Percentiles rank a stretch among this genome's conserved stretches.
Evolutionary conservation across 805 yeast species (phyloP).

Genomic region (Wickerhamiella shivajii): DNA sequence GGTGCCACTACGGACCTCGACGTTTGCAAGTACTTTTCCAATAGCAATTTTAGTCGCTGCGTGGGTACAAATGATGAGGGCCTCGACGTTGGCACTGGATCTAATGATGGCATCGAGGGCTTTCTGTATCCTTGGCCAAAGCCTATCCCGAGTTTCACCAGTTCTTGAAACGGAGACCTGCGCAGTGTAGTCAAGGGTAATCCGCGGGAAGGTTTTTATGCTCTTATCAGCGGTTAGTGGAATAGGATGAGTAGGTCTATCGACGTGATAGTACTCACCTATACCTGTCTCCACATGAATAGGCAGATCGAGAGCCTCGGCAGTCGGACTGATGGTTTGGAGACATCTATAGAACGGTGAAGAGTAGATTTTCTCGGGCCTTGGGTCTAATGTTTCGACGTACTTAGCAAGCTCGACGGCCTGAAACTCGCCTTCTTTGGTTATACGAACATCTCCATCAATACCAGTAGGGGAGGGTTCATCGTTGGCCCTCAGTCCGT

Average conservation of each 20-base stretch:
- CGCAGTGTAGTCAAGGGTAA: slow-evolving; percentile 35
- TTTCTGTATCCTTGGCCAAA: slow-evolving; percentile 42
- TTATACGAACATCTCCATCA: slow-evolving; percentile 76
- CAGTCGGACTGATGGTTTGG: slow-evolving; percentile 62
- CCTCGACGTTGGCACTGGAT: slow-evolving; percentile 39
- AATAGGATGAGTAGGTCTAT: slow-evolving; percentile 49
- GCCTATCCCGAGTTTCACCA: slow-evolving; percentile 68
- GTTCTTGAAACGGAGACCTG: slow-evolving; percentile 42
- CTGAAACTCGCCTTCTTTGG: slow-evolving; percentile 78
- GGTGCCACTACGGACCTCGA: slow-evolving; percentile 59
- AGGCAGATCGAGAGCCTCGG: slow-evolving; percentile 41
- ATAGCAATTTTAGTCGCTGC: slow-evolving; percentile 87
- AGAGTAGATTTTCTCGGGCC: slow-evolving; percentile 56
- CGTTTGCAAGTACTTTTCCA: slow-evolving; percentile 51
- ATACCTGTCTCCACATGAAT: slow-evolving; percentile 66
- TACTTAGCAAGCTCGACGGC: slow-evolving; percentile 64
- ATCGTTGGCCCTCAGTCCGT: slow-evolving; percentile 71
- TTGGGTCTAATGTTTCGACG: slow-evolving; percentile 35
- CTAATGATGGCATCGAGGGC: slow-evolving; percentile 45
- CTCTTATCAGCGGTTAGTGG: slow-evolving; percentile 23
- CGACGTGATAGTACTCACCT: slow-evolving; percentile 84
- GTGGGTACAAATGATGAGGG: slow-evolving; percentile 68
- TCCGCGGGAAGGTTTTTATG: slow-evolving; percentile 37
- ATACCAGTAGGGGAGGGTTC: slow-evolving; percentile 73
- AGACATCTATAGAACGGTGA: slow-evolving; percentile 87